These are phyloP conservation scores for Rhizophagus sp. DNA, from an alignment of 192 early-diverging fungal genomes.

Conservation along the genomic window DNA sequence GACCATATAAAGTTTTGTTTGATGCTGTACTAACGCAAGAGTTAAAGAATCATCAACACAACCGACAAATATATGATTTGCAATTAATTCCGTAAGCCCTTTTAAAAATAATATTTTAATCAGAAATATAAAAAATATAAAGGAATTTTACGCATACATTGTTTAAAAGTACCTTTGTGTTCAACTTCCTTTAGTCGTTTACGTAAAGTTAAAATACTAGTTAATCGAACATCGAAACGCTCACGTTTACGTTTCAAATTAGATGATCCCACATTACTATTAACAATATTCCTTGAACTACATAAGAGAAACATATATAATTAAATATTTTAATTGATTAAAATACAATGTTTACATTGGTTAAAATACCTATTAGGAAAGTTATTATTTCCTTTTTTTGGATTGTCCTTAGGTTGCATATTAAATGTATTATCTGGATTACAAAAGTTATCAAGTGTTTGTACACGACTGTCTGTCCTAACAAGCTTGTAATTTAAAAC, in stretches of 20 bases:
- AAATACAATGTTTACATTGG: no score
- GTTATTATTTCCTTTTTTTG: neutral
- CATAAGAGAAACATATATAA: no score
- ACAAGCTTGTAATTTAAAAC: conserved; percentile 71
- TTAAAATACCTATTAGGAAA: neutral
- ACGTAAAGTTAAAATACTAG: conserved; percentile 77
- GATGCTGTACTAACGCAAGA: conserved; percentile 83
- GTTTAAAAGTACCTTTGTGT: conserved; percentile 49
- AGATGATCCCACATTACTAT: neutral
- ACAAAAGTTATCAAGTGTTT: conserved; percentile 65
- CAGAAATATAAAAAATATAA: neutral
- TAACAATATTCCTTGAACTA: neutral
- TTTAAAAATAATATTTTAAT: neutral
- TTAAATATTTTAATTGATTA: no score
- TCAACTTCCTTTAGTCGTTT: conserved; percentile 64
- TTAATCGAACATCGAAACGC: conserved; percentile 76
- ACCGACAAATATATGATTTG: conserved; percentile 87
- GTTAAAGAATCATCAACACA: conserved; percentile 69
- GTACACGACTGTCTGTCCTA: conserved; percentile 79
- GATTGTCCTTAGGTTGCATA: neutral
- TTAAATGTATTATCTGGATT: neutral
- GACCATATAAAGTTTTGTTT: conserved; percentile 82
- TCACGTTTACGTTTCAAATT: conserved; percentile 33
- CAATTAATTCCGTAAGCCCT: conserved; percentile 78
- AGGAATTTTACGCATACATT: neutral